phyloP scores from a whole-genome alignment of 768 basidiomycete genomes.

The Mycena polygramma region DNA sequence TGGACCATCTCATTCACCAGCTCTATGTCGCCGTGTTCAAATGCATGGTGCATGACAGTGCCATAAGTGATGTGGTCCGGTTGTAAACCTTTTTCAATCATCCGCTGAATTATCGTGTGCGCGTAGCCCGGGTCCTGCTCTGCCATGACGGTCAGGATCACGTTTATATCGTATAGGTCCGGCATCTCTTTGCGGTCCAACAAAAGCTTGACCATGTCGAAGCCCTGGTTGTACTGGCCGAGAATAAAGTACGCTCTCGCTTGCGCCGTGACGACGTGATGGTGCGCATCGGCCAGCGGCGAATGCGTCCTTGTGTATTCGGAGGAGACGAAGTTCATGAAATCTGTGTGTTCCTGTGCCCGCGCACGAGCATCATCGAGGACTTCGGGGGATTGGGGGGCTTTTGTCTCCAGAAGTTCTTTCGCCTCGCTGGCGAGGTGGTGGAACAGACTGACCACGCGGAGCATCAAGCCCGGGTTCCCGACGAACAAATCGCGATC shows the following conservation, averaged over 20 bases:
- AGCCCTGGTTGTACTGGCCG: constrained; percentile 61
- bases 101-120: constrained; percentile 60
- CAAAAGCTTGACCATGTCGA: constrained; percentile 61
- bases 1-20: constrained; percentile 59
- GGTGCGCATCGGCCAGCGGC: constrained; percentile 62
- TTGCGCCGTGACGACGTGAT: constrained; percentile 68
- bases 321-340: constrained; percentile 60
- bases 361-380: constrained; percentile 31
- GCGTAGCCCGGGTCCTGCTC: constrained; percentile 62
- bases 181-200: constrained; percentile 65
- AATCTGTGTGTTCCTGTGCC: constrained; percentile 48
- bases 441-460: constrained; percentile 64
- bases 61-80: constrained; percentile 71
- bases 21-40: constrained; percentile 56
- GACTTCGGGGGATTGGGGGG: background rate
- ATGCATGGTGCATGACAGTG: constrained; percentile 72
- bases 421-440: constrained; percentile 43
- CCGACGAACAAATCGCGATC: constrained; percentile 58
- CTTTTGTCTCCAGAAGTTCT: constrained; percentile 26
- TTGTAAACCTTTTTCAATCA: constrained; percentile 60
- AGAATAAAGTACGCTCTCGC: constrained; percentile 74
- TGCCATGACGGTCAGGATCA: constrained; percentile 69
- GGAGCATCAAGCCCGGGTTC: constrained; percentile 58
- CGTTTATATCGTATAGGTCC: constrained; percentile 75
- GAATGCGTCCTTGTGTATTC: constrained; percentile 58